Conservation (phyloP, 1,284 basidiomycete species). For the Pyrrhoderma noxium region DNA sequence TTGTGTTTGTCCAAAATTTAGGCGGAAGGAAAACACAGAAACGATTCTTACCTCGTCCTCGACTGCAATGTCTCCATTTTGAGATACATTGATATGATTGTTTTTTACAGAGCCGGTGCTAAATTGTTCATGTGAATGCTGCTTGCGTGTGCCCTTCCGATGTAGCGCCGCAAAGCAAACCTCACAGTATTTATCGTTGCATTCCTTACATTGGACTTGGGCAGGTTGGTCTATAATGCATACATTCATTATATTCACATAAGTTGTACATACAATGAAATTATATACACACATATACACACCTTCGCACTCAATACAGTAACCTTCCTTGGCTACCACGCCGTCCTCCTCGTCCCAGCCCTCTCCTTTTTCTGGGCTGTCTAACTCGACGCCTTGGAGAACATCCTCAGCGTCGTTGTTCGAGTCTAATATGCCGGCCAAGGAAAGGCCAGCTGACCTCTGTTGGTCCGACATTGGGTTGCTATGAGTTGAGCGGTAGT, state of each 20-base stretch:
- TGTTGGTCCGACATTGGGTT: slow-evolving; percentile 5
- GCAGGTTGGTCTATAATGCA: slow-evolving; percentile 71
- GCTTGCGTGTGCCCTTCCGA: slow-evolving; percentile 67
- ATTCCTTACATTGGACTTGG: slow-evolving; percentile 61
- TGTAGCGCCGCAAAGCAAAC: slow-evolving; percentile 79
- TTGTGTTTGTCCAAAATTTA: slow-evolving; percentile 14
- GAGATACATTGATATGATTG: slow-evolving; percentile 9
- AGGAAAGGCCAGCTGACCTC: slow-evolving; percentile 5
- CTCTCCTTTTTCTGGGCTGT: slow-evolving; percentile 24
- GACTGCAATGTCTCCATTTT: slow-evolving; percentile 19
- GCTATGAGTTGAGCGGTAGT: neutral
- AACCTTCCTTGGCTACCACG: slow-evolving; percentile 50
- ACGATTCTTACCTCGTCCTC: slow-evolving; percentile 23
- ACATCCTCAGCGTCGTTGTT: slow-evolving; percentile 7
- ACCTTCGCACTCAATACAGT: slow-evolving; percentile 81
- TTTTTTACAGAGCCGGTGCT: slow-evolving; percentile 22
- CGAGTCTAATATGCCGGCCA: slow-evolving; percentile 14
- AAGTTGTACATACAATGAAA: neutral
- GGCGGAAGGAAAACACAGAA: too few relatives aligned
- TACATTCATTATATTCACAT: neutral
- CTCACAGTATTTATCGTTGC: slow-evolving; percentile 65
- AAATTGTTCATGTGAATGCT: slow-evolving; percentile 50
- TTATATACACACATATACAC: slow-evolving; percentile 18
- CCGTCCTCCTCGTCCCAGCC: slow-evolving; percentile 61
- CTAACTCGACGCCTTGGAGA: neutral